Percentiles rank a stretch among this genome's conserved stretches.
Evolutionary conservation across 108 stramenopile genomes (phyloP).

Genomic region (Nitzschia inconspicua): DNA sequence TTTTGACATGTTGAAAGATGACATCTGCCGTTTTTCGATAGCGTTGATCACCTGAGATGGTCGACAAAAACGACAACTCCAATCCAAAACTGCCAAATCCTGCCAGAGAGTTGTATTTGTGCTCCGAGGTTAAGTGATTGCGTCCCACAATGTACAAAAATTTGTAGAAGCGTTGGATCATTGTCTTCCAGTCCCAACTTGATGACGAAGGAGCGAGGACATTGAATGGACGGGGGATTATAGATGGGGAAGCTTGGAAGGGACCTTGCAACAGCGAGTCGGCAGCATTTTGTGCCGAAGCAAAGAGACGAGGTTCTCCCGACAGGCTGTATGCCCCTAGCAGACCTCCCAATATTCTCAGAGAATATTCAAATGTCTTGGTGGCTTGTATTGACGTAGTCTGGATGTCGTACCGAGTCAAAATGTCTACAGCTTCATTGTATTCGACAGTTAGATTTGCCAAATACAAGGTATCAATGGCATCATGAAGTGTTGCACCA

Average conservation of each 20-base stretch:
- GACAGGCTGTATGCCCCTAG: slow-evolving; percentile 62
- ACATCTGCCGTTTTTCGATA: slow-evolving; percentile 27
- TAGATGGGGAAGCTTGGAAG: slow-evolving; percentile 33
- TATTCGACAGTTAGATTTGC: slow-evolving; percentile 53
- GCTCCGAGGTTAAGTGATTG: slow-evolving; percentile 21
- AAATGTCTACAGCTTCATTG: slow-evolving; percentile 35
- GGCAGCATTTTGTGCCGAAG: slow-evolving; percentile 42
- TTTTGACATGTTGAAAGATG: slow-evolving; percentile 23
- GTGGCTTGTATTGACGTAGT: slow-evolving; percentile 31
- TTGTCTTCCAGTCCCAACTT: not conserved
- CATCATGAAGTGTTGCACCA: slow-evolving; percentile 63
- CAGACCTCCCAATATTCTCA: slow-evolving; percentile 68
- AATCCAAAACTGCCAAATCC: slow-evolving; percentile 48
- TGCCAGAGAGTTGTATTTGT: slow-evolving; percentile 25
- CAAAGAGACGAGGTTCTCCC: slow-evolving; percentile 39
- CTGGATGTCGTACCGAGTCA: slow-evolving; percentile 13
- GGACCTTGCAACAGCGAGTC: slow-evolving; percentile 49
- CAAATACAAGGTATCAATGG: slow-evolving; percentile 71
- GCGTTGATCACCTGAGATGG: slow-evolving; percentile 23
- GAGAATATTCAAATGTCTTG: slow-evolving; percentile 75
- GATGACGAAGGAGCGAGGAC: slow-evolving; percentile 21
- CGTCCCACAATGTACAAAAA: slow-evolving; percentile 17
- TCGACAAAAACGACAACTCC: slow-evolving; percentile 61
- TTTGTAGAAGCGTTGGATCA: slow-evolving; percentile 13
- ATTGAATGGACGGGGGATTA: slow-evolving; percentile 41